These are phyloP conservation scores for Phytophthora rubi DNA, from an alignment of 352 stramenopile genomes.

Conservation along the genomic window DNA sequence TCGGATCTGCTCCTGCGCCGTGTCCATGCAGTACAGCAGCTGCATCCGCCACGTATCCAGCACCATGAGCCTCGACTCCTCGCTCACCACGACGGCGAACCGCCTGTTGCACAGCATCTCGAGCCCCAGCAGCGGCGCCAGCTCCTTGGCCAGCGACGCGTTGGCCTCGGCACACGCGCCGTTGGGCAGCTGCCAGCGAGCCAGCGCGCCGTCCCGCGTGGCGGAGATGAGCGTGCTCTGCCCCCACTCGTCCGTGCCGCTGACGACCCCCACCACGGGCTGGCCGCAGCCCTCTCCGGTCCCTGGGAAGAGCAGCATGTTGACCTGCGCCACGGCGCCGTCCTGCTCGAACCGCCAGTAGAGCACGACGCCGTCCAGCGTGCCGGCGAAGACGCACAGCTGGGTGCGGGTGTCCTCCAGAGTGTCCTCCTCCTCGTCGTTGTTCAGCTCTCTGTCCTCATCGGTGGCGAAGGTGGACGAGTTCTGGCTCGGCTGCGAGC, in stretches of 20 bases:
- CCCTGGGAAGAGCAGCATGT: constrained; percentile 59
- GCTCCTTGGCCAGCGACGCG: constrained; percentile 56
- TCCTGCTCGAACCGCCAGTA: constrained; percentile 79
- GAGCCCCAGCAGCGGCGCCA: constrained; percentile 70
- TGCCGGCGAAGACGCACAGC: constrained; percentile 77
- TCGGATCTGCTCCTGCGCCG: constrained; percentile 80
- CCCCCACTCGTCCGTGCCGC: constrained; percentile 78
- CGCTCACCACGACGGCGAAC: constrained; percentile 75
- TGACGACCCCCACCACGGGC: constrained; percentile 66
- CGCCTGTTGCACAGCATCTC: constrained; percentile 78
- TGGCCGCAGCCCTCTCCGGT: constrained; percentile 17
- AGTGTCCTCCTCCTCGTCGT: constrained; percentile 42
- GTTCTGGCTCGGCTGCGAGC: constrained; percentile 73
- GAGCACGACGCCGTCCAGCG: constrained; percentile 63
- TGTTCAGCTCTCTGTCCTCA: constrained; percentile 43
- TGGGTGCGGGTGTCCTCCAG: constrained; percentile 34
- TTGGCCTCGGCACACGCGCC: constrained; percentile 63
- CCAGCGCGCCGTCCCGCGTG: constrained; percentile 56
- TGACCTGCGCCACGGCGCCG: constrained; percentile 61
- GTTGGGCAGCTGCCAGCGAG: constrained; percentile 74
- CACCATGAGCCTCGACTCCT: constrained; percentile 79
- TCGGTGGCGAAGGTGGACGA: constrained; percentile 37
- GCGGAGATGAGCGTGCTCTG: constrained; percentile 76
- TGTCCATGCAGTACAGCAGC: constrained; percentile 78
- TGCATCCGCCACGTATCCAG: constrained; percentile 79